Evolutionary conservation across 805 yeast genomes (phyloP).

Genomic region (Kluyveromyces nonfermentans): DNA sequence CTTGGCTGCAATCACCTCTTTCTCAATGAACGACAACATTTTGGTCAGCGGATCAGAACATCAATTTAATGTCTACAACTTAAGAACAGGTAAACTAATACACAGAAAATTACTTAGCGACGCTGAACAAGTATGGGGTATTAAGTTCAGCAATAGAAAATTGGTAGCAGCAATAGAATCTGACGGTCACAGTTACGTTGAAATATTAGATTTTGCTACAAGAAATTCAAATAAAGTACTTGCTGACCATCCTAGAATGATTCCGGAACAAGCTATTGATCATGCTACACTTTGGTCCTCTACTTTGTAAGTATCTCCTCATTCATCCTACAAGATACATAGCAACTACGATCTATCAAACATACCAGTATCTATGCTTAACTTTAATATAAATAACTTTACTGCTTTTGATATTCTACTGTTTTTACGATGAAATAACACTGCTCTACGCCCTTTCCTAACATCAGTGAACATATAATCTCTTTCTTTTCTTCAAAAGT

Average conservation of each 20-base stretch:
- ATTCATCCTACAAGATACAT: background rate
- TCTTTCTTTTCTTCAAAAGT: background rate
- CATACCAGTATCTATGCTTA: background rate
- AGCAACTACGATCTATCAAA: background rate
- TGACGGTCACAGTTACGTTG: slow-evolving; percentile 63
- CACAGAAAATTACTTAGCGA: slow-evolving; percentile 61
- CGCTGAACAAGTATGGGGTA: slow-evolving; percentile 92
- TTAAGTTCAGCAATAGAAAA: slow-evolving; percentile 69
- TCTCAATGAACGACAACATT: slow-evolving; percentile 76
- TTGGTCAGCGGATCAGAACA: slow-evolving; percentile 85
- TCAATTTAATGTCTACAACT: slow-evolving; percentile 81
- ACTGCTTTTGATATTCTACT: too few species aligned
- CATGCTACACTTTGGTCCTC: slow-evolving; percentile 1
- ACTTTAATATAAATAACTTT: too few species aligned
- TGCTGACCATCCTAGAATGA: background rate
- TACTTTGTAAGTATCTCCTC: slow-evolving; percentile 1
- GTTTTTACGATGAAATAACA: too few species aligned
- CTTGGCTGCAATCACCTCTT: slow-evolving; percentile 86
- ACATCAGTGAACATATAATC: background rate
- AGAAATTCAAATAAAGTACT: background rate
- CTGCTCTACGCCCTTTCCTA: too few species aligned
- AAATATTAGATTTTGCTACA: slow-evolving; percentile 68
- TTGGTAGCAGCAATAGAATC: slow-evolving; percentile 89
- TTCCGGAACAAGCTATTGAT: background rate
- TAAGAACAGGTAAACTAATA: slow-evolving; percentile 65